phyloP scores from a whole-genome alignment of 2,329 filamentous ascomycete species.

The Pseudocercospora macadamiae region DNA sequence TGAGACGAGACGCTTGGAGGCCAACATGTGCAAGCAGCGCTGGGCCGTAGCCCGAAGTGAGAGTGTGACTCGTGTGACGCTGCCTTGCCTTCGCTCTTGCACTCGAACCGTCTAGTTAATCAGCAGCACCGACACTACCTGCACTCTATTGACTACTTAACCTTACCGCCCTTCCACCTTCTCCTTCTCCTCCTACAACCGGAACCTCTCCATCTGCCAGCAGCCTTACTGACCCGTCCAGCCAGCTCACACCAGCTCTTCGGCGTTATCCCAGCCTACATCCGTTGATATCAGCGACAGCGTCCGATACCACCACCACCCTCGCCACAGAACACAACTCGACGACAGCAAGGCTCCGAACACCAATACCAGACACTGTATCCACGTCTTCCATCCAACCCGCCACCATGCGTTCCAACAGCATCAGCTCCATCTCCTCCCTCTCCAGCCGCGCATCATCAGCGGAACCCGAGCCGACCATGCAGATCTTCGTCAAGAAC shows the following conservation, averaged over 20 bases:
- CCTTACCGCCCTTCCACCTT: background rate
- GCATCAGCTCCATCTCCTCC: slow-evolving; percentile 45
- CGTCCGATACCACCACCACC: background rate
- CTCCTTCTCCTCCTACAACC: background rate
- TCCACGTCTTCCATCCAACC: background rate
- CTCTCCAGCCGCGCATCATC: slow-evolving; percentile 40
- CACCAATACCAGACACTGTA: background rate
- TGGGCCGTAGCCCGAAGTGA: too few species aligned
- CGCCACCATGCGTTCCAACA: slow-evolving; percentile 45
- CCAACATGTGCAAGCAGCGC: too few species aligned
- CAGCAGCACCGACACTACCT: background rate
- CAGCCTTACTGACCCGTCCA: background rate
- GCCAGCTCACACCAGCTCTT: background rate
- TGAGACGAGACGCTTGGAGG: too few species aligned
- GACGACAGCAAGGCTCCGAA: background rate
- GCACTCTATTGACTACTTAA: background rate
- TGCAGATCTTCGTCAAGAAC: slow-evolving; percentile 66
- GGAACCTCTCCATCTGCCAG: background rate
- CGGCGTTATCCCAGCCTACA: background rate
- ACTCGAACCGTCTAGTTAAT: background rate
- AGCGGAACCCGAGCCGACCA: slow-evolving; percentile 54
- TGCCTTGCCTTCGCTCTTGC: background rate
- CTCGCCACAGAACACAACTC: background rate
- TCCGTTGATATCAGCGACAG: background rate
- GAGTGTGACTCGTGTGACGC: background rate